Percentiles rank a stretch among this genome's conserved stretches.
Conservation (phyloP, 495 filamentous ascomycete species). For the Talaromyces proteolyticus region DNA sequence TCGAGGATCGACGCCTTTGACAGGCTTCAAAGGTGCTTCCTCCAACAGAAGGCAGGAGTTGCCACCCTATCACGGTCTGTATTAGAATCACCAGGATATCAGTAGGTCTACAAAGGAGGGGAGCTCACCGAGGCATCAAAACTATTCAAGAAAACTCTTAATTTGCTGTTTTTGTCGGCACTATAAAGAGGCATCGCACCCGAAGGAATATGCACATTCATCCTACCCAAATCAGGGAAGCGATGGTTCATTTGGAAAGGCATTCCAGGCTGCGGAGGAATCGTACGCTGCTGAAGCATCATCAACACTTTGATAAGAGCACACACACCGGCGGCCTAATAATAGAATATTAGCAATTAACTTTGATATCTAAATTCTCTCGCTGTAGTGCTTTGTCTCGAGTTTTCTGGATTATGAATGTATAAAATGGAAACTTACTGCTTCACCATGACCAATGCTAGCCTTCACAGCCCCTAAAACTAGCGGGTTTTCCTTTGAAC, state of each 20-base stretch:
- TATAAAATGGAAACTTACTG: not conserved
- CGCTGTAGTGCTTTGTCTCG: no score
- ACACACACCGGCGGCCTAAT: constrained; percentile 7
- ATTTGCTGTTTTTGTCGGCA: not conserved
- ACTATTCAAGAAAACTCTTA: constrained; percentile 24
- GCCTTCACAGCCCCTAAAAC: constrained; percentile 28
- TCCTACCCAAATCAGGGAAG: not conserved
- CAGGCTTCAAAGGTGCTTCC: constrained; percentile 20
- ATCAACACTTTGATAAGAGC: constrained; percentile 18
- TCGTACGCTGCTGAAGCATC: constrained; percentile 13
- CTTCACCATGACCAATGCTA: constrained; percentile 28
- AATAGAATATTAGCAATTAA: no score
- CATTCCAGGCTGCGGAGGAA: constrained; percentile 14
- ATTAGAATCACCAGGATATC: not conserved
- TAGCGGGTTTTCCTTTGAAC: constrained; percentile 7
- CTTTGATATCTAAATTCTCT: no score
- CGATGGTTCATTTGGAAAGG: constrained; percentile 7
- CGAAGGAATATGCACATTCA: not conserved
- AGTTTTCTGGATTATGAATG: not conserved
- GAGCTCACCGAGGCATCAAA: constrained; percentile 31
- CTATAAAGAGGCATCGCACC: not conserved
- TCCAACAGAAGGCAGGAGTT: constrained; percentile 31
- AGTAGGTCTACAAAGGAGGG: not conserved
- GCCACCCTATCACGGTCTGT: constrained; percentile 13
- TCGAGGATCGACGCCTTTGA: constrained; percentile 10